Percentiles rank a stretch among this genome's conserved stretches.
Evolutionary conservation across 495 filamentous ascomycete genomes (phyloP).

Genomic region (Glutinoglossum americanum): DNA sequence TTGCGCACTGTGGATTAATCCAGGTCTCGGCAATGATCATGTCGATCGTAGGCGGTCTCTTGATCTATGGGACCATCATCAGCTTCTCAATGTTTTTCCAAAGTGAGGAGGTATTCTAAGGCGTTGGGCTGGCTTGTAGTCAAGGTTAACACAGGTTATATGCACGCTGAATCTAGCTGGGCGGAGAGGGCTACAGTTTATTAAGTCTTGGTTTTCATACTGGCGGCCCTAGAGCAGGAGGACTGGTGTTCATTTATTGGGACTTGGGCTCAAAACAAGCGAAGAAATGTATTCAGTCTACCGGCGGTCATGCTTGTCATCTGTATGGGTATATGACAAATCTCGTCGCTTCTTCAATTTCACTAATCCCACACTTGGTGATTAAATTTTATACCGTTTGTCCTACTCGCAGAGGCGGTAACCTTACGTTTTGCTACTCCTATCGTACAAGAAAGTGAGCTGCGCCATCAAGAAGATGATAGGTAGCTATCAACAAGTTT

Average conservation of each 20-base stretch:
- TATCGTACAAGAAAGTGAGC: too few relatives aligned
- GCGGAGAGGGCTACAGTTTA: neutral
- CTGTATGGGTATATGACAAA: neutral
- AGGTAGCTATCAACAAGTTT: too few relatives aligned
- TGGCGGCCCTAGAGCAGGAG: too few relatives aligned
- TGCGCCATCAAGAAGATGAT: too few relatives aligned
- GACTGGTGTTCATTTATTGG: too few relatives aligned
- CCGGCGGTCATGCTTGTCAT: too few relatives aligned
- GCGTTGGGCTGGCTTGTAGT: neutral
- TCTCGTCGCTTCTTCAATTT: neutral
- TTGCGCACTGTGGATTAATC: conserved; percentile 72
- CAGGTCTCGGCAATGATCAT: conserved; percentile 74
- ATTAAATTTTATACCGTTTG: too few relatives aligned
- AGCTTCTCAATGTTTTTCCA: conserved; percentile 96
- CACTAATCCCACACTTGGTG: too few relatives aligned
- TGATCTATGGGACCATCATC: conserved; percentile 97
- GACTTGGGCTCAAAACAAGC: too few relatives aligned
- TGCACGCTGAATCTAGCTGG: neutral
- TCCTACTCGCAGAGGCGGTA: too few relatives aligned
- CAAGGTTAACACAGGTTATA: neutral
- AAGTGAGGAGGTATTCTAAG: conserved; percentile 68
- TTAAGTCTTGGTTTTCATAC: neutral
- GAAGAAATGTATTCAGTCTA: too few relatives aligned
- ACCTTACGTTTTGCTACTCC: too few relatives aligned
- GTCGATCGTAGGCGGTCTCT: conserved; percentile 72